Percentiles rank a stretch among this genome's conserved stretches.
Evolutionary conservation across 495 filamentous ascomycete species (phyloP).

Genomic region (Tricharina praecox): DNA sequence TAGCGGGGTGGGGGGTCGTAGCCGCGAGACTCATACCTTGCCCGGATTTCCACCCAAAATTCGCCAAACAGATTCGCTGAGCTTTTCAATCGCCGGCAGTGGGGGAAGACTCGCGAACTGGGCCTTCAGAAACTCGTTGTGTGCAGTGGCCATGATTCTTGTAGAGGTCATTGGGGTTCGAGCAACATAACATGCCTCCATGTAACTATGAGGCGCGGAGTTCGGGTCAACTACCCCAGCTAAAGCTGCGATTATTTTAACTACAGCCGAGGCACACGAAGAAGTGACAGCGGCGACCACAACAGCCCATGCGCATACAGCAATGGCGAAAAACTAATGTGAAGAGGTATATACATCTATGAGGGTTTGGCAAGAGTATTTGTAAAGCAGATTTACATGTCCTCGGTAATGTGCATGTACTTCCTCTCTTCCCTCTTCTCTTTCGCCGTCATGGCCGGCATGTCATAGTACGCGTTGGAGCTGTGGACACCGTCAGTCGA

Average conservation of each 20-base stretch:
- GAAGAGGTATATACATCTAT: conserved; percentile 20
- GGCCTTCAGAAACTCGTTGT: conserved; percentile 20
- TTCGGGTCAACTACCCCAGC: background rate
- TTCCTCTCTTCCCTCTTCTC: conserved; percentile 91
- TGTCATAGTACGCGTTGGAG: conserved; percentile 55
- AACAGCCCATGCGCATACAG: background rate
- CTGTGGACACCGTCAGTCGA: conserved; percentile 10
- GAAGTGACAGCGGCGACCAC: background rate
- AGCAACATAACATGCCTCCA: background rate
- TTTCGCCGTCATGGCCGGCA: conserved; percentile 83
- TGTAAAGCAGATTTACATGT: conserved; percentile 41
- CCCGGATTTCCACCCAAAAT: conserved; percentile 69
- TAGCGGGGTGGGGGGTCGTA: background rate
- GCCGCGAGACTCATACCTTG: conserved; percentile 50
- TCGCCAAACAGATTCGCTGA: conserved; percentile 50
- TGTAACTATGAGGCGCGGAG: too few species aligned
- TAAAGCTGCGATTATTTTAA: background rate
- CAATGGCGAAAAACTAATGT: conserved; percentile 1
- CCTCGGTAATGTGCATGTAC: conserved; percentile 85
- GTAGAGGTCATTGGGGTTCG: conserved; percentile 6
- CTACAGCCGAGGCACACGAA: conserved; percentile 1
- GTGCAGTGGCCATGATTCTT: conserved; percentile 14
- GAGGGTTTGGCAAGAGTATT: background rate
- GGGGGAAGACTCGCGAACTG: conserved; percentile 22
- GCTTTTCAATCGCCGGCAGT: conserved; percentile 47